Conservation (phyloP, 139 green algal species). For the Chlamydomonas asymmetrica region DNA sequence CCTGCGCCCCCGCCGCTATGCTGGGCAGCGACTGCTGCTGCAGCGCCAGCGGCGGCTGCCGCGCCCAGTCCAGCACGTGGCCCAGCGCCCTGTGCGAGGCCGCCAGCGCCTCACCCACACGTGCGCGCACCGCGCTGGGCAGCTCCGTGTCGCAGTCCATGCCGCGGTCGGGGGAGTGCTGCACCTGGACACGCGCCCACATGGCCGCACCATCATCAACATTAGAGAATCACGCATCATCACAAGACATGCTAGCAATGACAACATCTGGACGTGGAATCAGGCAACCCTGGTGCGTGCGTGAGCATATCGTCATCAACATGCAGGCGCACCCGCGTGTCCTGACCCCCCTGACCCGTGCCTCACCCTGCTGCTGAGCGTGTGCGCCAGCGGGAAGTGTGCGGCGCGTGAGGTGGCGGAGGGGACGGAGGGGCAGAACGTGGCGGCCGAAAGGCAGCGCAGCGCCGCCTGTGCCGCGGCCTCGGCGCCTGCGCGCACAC, state of each 20-base stretch:
- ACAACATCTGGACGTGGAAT: too few relatives aligned
- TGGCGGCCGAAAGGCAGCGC: conserved; percentile 20
- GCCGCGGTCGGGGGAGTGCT: too few relatives aligned
- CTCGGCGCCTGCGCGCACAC: neutral
- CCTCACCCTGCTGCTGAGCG: neutral
- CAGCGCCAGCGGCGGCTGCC: conserved; percentile 11
- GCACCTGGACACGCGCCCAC: too few relatives aligned
- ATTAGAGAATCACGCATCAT: too few relatives aligned
- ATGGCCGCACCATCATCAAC: too few relatives aligned
- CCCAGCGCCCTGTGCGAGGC: conserved; percentile 15
- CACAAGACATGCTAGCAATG: too few relatives aligned
- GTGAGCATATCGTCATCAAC: too few relatives aligned
- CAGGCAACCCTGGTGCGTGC: too few relatives aligned
- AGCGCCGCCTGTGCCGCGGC: conserved; percentile 19
- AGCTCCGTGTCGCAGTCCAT: conserved; percentile 35
- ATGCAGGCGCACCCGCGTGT: too few relatives aligned
- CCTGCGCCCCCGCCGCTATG: neutral
- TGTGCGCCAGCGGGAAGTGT: conserved; percentile 40
- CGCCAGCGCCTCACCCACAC: conserved; percentile 37
- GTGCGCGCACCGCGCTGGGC: conserved; percentile 17
- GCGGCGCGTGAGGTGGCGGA: neutral
- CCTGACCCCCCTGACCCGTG: neutral
- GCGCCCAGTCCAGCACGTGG: conserved; percentile 26
- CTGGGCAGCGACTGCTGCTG: neutral
- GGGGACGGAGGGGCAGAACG: conserved; percentile 14